Conservation (phyloP, 805 yeast species). For the Phaffomyces opuntiae region DNA sequence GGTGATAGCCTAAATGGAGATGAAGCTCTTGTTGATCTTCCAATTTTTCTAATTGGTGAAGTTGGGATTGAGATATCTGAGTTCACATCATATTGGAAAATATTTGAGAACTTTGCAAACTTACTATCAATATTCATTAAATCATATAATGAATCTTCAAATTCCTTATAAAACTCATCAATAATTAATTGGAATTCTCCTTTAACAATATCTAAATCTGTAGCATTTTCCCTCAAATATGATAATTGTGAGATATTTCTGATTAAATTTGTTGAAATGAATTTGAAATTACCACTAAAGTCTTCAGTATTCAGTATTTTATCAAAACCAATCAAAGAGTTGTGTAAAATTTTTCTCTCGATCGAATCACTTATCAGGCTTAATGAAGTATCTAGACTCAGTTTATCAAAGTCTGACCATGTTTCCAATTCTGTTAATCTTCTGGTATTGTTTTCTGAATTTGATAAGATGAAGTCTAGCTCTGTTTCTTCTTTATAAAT, state of each 20-base stretch:
- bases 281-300: constrained; percentile 19
- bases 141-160: constrained; percentile 24
- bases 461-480: constrained; percentile 42
- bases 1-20: constrained; percentile 19
- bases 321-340: constrained; percentile 51
- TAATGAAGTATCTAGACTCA: constrained; percentile 34
- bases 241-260: constrained; percentile 10
- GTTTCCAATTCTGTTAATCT: constrained; percentile 45
- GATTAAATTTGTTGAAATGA: constrained; percentile 11
- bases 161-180: constrained; percentile 15
- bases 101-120: constrained; percentile 28
- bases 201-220: constrained; percentile 9
- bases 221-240: constrained; percentile 9
- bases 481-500: constrained; percentile 44
- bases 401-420: constrained; percentile 45
- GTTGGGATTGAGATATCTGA: constrained; percentile 20
- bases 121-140: constrained; percentile 28
- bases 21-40: constrained; percentile 20
- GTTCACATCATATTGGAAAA: constrained; percentile 15
- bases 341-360: constrained; percentile 47
- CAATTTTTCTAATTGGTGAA: constrained; percentile 19
- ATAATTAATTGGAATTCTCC: constrained; percentile 14
- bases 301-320: constrained; percentile 28
- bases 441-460: constrained; percentile 38
- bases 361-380: constrained; percentile 38